These are phyloP conservation scores for Linnemannia elongata DNA, from an alignment of 192 early-diverging fungal species.

Conservation along the genomic window DNA sequence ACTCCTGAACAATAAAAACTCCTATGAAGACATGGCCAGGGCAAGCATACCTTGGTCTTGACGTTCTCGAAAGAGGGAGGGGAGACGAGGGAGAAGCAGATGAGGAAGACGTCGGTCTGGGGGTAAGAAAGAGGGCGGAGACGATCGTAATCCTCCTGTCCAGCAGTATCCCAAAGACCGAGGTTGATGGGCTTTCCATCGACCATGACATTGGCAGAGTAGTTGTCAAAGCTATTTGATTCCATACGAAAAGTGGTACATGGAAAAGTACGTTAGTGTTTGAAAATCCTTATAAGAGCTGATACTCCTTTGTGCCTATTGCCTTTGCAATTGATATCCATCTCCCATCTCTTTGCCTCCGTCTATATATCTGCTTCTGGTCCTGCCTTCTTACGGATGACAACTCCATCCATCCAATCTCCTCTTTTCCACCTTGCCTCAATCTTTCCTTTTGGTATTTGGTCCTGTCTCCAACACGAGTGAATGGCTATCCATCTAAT, in stretches of 20 bases:
- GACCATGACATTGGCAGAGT: constrained; percentile 98
- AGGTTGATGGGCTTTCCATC: constrained; percentile 98
- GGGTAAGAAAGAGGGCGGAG: constrained; percentile 96
- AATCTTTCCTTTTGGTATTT: too few relatives aligned
- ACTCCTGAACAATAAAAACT: neutral
- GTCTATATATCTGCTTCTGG: neutral
- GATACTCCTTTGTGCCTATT: too few relatives aligned
- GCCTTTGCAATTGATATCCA: too few relatives aligned
- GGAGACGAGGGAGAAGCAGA: constrained; percentile 96
- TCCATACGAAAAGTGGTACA: neutral
- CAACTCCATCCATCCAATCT: neutral
- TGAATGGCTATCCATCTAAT: too few relatives aligned
- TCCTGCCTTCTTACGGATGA: neutral
- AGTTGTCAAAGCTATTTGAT: constrained; percentile 89
- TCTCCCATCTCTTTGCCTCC: neutral
- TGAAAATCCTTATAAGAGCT: too few relatives aligned
- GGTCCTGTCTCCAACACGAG: too few relatives aligned
- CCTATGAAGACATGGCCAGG: neutral
- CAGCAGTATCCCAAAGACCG: constrained; percentile 97
- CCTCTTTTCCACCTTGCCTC: neutral
- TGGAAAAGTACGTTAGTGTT: too few relatives aligned
- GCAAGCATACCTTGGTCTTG: constrained; percentile 81
- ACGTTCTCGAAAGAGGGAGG: constrained; percentile 98
- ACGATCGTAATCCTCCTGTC: constrained; percentile 98
- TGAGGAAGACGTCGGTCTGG: constrained; percentile 97